Conservation (phyloP, 2,329 filamentous ascomycete genomes). For the Sphaerulina musiva region DNA sequence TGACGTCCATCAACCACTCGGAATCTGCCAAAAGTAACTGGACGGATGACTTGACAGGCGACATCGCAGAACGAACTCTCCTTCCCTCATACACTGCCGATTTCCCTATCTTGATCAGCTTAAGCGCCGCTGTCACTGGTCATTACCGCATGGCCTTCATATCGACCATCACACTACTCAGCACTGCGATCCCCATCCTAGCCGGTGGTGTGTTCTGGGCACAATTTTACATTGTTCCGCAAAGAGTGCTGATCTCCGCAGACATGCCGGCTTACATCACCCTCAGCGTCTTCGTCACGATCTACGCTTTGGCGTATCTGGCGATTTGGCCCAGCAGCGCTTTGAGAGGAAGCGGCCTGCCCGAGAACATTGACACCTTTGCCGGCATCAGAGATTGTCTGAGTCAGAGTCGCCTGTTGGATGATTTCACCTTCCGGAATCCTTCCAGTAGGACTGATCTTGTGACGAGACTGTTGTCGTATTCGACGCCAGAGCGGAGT, state of each 20-base stretch:
- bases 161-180: conserved; percentile 54
- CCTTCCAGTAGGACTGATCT: conserved; percentile 63
- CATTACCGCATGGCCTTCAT: conserved; percentile 61
- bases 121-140: conserved; percentile 52
- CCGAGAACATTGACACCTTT: conserved; percentile 55
- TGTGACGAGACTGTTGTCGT: conserved; percentile 58
- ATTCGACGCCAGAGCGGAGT: conserved; percentile 44
- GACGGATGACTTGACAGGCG: conserved; percentile 43
- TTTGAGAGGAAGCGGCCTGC: conserved; percentile 50
- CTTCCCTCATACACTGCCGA: conserved; percentile 65
- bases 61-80: conserved; percentile 56
- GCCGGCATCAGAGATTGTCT: conserved; percentile 74
- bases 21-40: conserved; percentile 20
- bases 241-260: conserved; percentile 60
- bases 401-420: conserved; percentile 62
- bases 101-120: conserved; percentile 54
- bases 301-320: conserved; percentile 65
- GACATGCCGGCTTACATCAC: conserved; percentile 63
- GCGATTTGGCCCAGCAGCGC: conserved; percentile 56
- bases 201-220: conserved; percentile 68
- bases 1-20: conserved; percentile 38
- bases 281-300: conserved; percentile 65
- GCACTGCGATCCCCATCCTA: conserved; percentile 59
- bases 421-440: conserved; percentile 66
- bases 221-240: conserved; percentile 49